Base-by-base conservation (phyloP, 106 monocot genomes). In the Apostasia shenzhenica region DNA sequence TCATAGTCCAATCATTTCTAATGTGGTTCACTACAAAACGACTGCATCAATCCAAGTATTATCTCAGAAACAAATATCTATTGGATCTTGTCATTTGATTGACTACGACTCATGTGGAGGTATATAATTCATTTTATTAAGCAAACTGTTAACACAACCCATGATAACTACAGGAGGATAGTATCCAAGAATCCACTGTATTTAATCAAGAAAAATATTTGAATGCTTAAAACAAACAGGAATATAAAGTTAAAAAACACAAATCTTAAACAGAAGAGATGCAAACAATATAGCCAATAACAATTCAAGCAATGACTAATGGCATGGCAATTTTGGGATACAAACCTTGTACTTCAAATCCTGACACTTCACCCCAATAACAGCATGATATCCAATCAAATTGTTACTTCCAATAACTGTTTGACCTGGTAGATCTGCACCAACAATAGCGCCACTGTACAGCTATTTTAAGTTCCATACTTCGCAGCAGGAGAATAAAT, bases 371-470 rank as follows among this genome's bases (percentile, higher is more conserved):
- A 73, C 74, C 56, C 97, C 97, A 77, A 92, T 68, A 1, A 85
- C 87, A 1, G 92, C 80, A 76, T 92, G 72, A 63, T 99, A 71
- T 73, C 99, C 99, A 72, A 93, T 90, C 26, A 80, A 61, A 73
- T 99, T 99, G 76, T 85, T 84, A 45, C 76, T 75, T 72, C 93
- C 93, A 69, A 90, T 76, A n/a, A 82, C 82, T 59, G 90, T 93
- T 45, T 37, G 71, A 39, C 93, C 93, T 41, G 93, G 90, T 69
- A 93, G 61, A 72, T 99, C 87, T 51, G 87, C 85, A 70, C 99
- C 99, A 81, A 99, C 79, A 83, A 99, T 72, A 68, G 99, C 93
- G 52, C 99, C 99, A 90, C 93, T 99, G 83, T 79, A 83, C 80
- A 81, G 66, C 57, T 70, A 37, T 72, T 85, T 69, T 60, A 73